Base-by-base conservation (phyloP, 1,284 basidiomycete species). In the Tilletia setariae region DNA sequence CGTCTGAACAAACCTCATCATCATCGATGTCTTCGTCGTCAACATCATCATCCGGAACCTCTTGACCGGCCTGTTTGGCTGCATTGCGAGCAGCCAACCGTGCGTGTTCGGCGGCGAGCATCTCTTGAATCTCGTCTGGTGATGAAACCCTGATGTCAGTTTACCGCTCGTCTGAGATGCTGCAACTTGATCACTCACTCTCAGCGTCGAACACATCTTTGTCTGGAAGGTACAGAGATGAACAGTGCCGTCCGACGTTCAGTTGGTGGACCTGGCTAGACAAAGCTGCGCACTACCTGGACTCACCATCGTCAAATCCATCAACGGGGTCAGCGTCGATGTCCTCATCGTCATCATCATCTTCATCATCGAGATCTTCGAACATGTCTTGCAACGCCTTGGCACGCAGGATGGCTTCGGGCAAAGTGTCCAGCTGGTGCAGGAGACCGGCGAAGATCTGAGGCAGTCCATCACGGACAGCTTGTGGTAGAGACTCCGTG, bases 141-240 rank as follows among this genome's bases (percentile, higher is more conserved):
- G 1, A n/a, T 13, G 19, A 43, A 51, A 30, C 19, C 7, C 25
- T n/a, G 28, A 7, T n/a, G 47, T 19, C 21, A 32, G 65, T 2
- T 7, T 1, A 21, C n/a, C 28, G 40, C 35, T 6, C 32, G 7
- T 19, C 2, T 28, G 43, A 15, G 13, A n/a, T 7, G 2, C 2
- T 6, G 6, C 44, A 19, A 7, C 7, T 21, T n/a, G 6, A 13
- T 23, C 9, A 67, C 61, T 65, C 25, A 70, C 59, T 82, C 42
- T 82, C 80, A 66, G 81, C 78, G 67, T 82, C 80, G 30, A 77
- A 70, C 7, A 81, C 76, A 51, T 82, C 80, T 21, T 67, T 70
- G 65, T 79, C 51, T 53, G 51, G 21, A 28, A 3, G 3, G 15
- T 47, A 15, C 2, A 15, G 23, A 56, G 43, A 25, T 56, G 13